Evolutionary conservation across 2,329 filamentous ascomycete genomes (phyloP).

Genomic region (Truncatella angustata): DNA sequence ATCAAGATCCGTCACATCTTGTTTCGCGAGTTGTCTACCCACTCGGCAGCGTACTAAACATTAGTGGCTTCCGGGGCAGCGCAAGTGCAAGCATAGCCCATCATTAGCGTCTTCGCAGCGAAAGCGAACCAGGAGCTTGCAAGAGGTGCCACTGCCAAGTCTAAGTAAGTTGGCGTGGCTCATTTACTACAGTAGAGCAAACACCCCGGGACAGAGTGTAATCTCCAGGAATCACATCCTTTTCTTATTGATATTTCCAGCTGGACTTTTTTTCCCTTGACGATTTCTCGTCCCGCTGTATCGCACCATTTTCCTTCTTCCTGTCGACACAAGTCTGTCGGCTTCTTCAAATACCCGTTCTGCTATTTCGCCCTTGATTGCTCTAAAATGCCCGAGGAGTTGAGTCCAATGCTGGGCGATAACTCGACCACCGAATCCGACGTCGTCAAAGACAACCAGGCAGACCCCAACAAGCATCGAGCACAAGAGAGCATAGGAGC

Average conservation of each 20-base stretch:
- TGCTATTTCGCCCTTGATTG: background rate
- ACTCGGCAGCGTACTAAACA: background rate
- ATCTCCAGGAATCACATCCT: background rate
- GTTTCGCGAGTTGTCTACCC: background rate
- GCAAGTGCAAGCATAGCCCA: background rate
- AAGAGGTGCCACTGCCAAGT: background rate
- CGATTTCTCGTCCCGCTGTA: too few relatives aligned
- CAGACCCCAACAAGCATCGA: constrained; percentile 11
- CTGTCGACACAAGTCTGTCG: too few relatives aligned
- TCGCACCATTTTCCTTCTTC: too few relatives aligned
- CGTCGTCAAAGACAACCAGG: background rate
- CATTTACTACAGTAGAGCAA: background rate
- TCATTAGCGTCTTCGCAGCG: background rate
- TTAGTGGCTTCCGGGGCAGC: background rate
- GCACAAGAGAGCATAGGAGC: constrained; percentile 19
- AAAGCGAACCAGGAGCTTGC: background rate
- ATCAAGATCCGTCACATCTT: too few relatives aligned
- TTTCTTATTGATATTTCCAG: background rate
- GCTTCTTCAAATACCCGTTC: background rate
- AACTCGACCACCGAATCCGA: background rate
- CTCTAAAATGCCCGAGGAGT: background rate
- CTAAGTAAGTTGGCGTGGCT: background rate
- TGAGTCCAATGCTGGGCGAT: background rate
- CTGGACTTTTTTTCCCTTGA: background rate
- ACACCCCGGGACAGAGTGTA: background rate